Conservation (phyloP, 371 early-diverging fungal genomes). For the Rhizopus arrhizus region DNA sequence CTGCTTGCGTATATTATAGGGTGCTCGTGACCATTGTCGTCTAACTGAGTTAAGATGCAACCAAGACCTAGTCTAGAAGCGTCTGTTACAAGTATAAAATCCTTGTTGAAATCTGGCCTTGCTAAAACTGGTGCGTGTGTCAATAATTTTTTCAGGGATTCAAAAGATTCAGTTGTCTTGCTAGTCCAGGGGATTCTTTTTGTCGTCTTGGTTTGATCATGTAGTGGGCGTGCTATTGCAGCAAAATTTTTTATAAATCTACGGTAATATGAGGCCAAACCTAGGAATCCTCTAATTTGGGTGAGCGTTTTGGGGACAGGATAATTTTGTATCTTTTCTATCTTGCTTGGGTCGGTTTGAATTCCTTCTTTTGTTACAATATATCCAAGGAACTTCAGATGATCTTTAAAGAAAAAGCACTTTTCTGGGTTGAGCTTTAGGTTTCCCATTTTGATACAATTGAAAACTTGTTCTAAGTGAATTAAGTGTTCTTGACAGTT, state of each 20-base stretch:
- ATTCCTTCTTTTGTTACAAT: neutral
- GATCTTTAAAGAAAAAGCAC: slow-evolving; percentile 1
- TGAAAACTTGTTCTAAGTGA: neutral
- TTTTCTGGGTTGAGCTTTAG: neutral
- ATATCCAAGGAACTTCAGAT: slow-evolving; percentile 2
- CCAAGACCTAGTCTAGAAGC: neutral
- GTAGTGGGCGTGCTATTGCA: too few relatives aligned
- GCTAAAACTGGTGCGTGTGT: too few relatives aligned
- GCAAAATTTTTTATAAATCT: too few relatives aligned
- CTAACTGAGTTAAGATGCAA: neutral
- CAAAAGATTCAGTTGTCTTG: too few relatives aligned
- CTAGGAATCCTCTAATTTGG: slow-evolving; percentile 2
- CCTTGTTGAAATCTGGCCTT: neutral
- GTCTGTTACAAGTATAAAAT: neutral
- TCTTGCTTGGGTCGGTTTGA: neutral
- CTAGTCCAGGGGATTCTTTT: too few relatives aligned
- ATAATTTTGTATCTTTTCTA: too few relatives aligned
- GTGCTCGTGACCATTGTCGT: neutral
- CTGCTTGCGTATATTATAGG: neutral
- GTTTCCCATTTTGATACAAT: neutral
- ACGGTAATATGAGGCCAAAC: slow-evolving; percentile 1
- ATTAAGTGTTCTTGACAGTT: neutral
- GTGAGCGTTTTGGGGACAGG: neutral
- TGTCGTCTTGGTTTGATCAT: too few relatives aligned
- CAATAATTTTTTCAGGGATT: too few relatives aligned